phyloP scores from a whole-genome alignment of 164 flowering plant species.

The Magnolia sinica region DNA sequence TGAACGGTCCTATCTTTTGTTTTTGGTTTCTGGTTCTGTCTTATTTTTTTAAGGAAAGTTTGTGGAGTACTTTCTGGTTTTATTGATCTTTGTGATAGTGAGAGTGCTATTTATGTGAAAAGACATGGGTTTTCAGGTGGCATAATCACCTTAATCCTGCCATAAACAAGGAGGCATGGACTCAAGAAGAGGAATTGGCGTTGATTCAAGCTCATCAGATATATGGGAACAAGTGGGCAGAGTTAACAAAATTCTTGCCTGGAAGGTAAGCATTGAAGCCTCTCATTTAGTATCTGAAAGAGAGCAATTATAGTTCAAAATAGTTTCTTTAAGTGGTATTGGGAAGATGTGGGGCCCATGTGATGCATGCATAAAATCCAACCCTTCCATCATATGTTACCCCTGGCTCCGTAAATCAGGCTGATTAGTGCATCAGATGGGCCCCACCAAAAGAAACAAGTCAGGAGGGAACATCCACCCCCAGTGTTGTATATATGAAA shows the following conservation, averaged over 20 bases:
- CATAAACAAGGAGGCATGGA: constrained; percentile 97
- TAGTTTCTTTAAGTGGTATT: too few species aligned
- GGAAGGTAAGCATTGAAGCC: constrained; percentile 57
- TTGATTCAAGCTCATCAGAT: constrained; percentile 87
- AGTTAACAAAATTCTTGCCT: constrained; percentile 85
- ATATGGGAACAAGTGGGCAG: constrained; percentile 98
- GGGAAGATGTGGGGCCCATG: too few species aligned
- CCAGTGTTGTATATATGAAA: too few species aligned
- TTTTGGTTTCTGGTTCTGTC: not conserved
- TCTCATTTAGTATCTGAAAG: not conserved
- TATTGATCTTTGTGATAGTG: not conserved
- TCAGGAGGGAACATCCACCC: too few species aligned
- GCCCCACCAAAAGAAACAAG: too few species aligned
- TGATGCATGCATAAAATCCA: too few species aligned
- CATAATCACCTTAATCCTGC: constrained; percentile 96
- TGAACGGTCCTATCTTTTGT: not conserved
- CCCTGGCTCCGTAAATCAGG: too few species aligned
- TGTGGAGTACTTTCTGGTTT: not conserved
- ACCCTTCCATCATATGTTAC: too few species aligned
- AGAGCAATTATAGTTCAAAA: too few species aligned
- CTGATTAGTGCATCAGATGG: too few species aligned
- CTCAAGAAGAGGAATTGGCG: constrained; percentile 91
- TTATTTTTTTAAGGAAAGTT: not conserved
- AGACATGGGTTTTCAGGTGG: constrained; percentile 65
- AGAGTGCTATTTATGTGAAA: not conserved